Conservation (phyloP, 495 filamentous ascomycete species). For the Aspergillus steynii region DNA sequence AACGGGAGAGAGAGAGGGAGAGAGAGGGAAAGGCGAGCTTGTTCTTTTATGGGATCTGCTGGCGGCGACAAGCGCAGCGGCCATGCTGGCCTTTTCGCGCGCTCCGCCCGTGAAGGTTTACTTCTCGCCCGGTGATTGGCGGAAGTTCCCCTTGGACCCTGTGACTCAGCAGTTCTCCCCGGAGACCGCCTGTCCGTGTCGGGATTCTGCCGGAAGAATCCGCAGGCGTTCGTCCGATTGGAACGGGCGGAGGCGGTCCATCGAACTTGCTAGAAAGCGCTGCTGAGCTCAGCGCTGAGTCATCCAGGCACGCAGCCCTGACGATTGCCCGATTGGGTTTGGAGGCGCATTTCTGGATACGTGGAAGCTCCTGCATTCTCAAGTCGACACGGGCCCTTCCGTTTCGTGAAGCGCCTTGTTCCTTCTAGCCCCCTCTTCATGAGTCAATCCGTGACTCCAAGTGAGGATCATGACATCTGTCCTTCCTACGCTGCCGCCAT, state of each 20-base stretch:
- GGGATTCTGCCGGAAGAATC: not conserved
- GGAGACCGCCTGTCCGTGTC: not conserved
- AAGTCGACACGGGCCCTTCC: not conserved
- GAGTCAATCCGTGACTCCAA: not conserved
- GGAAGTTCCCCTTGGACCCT: not conserved
- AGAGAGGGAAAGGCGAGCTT: conserved; percentile 15
- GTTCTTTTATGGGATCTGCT: conserved; percentile 24
- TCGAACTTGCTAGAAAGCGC: conserved; percentile 16
- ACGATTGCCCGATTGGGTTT: not conserved
- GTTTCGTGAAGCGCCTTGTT: not conserved
- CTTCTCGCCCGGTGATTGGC: conserved; percentile 45
- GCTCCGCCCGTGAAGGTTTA: conserved; percentile 34
- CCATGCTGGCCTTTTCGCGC: conserved; percentile 51
- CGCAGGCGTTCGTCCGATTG: not conserved
- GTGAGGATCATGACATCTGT: too few species aligned
- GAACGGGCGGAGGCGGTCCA: conserved; percentile 5
- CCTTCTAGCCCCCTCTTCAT: not conserved
- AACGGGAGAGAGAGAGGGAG: conserved; percentile 10
- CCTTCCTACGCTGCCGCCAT: not conserved
- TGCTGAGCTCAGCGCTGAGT: not conserved
- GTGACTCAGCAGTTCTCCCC: not conserved
- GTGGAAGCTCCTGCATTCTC: not conserved
- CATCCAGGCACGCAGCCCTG: not conserved
- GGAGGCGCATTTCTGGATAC: not conserved
- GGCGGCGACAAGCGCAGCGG: conserved; percentile 27